Evolutionary conservation across 441 rosid species (phyloP).

Genomic region (Populus trichocarpa): DNA sequence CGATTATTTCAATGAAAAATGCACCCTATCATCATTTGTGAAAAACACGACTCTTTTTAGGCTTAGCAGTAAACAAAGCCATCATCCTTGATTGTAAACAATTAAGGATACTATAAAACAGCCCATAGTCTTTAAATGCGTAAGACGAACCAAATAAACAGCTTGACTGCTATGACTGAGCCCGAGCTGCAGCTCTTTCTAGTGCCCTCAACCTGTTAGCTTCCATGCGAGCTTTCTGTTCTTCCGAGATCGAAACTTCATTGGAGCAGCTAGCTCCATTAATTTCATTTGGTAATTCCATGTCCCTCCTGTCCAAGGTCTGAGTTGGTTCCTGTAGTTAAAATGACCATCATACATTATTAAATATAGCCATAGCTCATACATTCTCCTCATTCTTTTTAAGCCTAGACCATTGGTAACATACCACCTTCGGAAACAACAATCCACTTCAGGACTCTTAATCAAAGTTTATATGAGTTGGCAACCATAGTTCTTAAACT

Average conservation of each 20-base stretch:
- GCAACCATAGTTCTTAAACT: background rate
- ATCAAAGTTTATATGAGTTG: background rate
- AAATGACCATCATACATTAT: background rate
- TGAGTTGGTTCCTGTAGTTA: constrained; percentile 33
- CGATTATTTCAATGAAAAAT: too few relatives aligned
- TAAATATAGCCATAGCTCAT: background rate
- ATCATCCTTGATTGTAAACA: background rate
- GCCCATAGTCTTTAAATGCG: background rate
- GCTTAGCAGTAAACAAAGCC: background rate
- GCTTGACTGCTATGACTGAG: constrained; percentile 16
- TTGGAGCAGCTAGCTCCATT: constrained; percentile 17
- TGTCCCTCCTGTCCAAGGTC: background rate
- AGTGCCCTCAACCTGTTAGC: constrained; percentile 75
- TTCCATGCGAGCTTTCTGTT: constrained; percentile 76
- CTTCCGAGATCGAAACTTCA: constrained; percentile 53
- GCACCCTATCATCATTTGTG: background rate
- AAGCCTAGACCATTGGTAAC: background rate
- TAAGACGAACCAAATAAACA: background rate
- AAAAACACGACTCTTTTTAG: background rate
- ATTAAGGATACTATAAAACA: background rate
- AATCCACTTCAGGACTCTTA: background rate
- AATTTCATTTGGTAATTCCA: constrained; percentile 17
- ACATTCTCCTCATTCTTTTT: background rate
- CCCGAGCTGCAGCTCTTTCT: constrained; percentile 62
- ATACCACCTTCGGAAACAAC: background rate